Base-by-base conservation (phyloP, 2,329 filamentous ascomycete species). In the Phaeosphaeriaceae sp. region DNA sequence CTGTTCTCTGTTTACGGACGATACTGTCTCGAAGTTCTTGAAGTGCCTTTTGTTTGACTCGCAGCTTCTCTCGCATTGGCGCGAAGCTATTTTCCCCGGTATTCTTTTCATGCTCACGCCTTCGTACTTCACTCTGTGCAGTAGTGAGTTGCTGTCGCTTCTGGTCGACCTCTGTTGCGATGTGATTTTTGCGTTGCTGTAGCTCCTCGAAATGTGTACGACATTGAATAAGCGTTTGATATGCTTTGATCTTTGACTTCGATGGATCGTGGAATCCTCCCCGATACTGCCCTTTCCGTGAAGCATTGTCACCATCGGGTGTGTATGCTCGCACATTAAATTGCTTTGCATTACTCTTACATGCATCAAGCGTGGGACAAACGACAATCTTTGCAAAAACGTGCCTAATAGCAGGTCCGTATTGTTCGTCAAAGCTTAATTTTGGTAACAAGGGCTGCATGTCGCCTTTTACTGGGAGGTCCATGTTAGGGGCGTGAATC, bases 371-470 rank as follows among this genome's bases (percentile, higher is more conserved):
- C 60, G 91, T 96, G 2, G 93, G 92, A 61, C 94, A 97, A 47
- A 99, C 88, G 43, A 99, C 91, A 0, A 91, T 94, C 73, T 91
- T 95, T 38, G 92, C 94, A 74, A 99, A 99, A 0, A 99, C 91
- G 69, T 97, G 92, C 67, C 90, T 87, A 71, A 99, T 94, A 0
- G 94, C 94, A 63, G 85, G 88, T 50, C 95, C 90, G 61, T 87
- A 97, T 53, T 78, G 80, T 1, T 81, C 67, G 42, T 97, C 88
- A 66, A 87, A 99, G 40, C 85, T 83, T 52, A 97, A 83, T 74
- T 95, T 96, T 66, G 86, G 88, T 48, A 97, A 80, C 62, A 99
- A 84, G 1, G 92, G 90, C 29, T 96, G 85, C 2, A 92, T 93
- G 72, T 97, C 93, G 56, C 87, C 89, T 0, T 90, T 90, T 52